Evolutionary conservation across 345 rosid species (phyloP), one percentile per base, ranked within the genome.

Genomic region (Diplotaxis tenuifolia): DNA sequence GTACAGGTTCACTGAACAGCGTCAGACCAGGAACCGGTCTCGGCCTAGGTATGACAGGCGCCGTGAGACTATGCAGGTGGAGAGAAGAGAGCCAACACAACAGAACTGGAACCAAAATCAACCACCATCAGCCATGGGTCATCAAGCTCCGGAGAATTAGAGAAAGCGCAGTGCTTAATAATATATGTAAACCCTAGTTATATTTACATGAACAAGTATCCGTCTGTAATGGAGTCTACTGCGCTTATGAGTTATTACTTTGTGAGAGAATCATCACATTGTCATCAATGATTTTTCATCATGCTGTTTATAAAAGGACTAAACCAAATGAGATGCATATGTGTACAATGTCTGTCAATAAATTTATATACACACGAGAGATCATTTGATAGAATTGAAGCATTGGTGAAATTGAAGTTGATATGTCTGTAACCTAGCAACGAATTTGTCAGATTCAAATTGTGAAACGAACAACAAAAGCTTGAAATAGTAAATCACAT

Each of bases 31-130:
- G 77, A 74, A 72, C 56, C 84, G 88, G 75, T 81, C 90, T 29
- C 88, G 89, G 45, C 87, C 90, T 4, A 81, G 93, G 59, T 83
- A 87, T 54, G 96, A 89, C 69, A 81, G 87, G 61, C 92, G 92
- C 15, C 86, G 91, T 9, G 93, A 92, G 71, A 83, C 89, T 71
- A 83, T 81, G 88, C 90, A 87, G 72, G 95, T 85, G 19, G 92
- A 86, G 65, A 88, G 92, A 67, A 80, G 95, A 82, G 84, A 74
- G 18, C 81, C 83, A 19, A 62, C 80, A 54, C 80, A 68, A 59
- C 82, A 71, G 38, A 79, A 62, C 77, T 75, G 78, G 78, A 56
- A 12, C 15, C 86, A 73, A 34, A 60, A 55, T 72, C 81, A 66
- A 28, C 72, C 59, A 14, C 60, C 70, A 27, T 42, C 62, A 42